These are phyloP conservation scores for Cucumis hystrix DNA, from an alignment of 306 rosid species.

Conservation along the genomic window DNA sequence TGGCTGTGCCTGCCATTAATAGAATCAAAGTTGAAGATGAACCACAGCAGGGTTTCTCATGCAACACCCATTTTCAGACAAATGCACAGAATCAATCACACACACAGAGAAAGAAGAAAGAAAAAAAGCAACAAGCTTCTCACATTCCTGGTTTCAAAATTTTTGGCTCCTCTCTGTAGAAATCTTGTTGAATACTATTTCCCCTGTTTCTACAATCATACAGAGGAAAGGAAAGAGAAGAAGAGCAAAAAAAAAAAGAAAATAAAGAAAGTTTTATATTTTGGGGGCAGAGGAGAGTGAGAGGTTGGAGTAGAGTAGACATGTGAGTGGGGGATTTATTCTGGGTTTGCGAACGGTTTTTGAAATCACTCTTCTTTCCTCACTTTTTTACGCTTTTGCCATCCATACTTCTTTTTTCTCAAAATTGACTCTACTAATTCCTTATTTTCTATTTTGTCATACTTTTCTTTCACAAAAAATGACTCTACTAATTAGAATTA, in stretches of 20 bases:
- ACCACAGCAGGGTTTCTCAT: constrained; percentile 23
- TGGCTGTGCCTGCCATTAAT: constrained; percentile 34
- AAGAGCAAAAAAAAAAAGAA: neutral
- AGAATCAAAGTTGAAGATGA: neutral
- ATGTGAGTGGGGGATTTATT: constrained; percentile 8
- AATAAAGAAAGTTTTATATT: neutral
- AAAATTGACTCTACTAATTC: neutral
- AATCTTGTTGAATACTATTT: constrained; percentile 8
- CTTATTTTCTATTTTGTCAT: neutral
- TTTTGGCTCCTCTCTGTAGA: neutral
- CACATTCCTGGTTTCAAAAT: constrained; percentile 22
- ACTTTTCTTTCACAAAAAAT: too few relatives aligned
- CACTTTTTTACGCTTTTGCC: neutral
- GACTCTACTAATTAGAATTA: too few relatives aligned
- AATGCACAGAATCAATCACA: neutral
- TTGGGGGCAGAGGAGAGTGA: constrained; percentile 11
- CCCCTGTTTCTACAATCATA: constrained; percentile 36
- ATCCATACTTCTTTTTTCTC: neutral
- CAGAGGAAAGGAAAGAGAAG: constrained; percentile 1
- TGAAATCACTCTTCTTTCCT: neutral
- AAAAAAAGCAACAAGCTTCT: constrained; percentile 3
- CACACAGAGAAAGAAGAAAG: too few relatives aligned
- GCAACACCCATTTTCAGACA: constrained; percentile 21
- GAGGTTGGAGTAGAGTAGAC: constrained; percentile 3
- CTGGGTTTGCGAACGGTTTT: constrained; percentile 1